Conservation (phyloP, 129 eudicot species). For the Chrysanthemum lavandulifolium region DNA sequence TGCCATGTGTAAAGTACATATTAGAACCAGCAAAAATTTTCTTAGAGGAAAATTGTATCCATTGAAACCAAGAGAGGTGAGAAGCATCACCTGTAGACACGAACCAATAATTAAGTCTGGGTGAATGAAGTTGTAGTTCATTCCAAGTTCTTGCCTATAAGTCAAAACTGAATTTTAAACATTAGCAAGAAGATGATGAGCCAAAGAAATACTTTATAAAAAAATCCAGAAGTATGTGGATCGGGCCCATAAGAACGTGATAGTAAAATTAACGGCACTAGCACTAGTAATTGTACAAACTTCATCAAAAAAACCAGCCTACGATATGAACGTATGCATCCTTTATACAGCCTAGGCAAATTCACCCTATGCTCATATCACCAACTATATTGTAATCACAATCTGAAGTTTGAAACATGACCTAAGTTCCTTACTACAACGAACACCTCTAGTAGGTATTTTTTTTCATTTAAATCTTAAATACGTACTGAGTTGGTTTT, state of each 20-base stretch:
- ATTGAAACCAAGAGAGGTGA: slow-evolving; percentile 11
- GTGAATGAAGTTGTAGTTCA: slow-evolving; percentile 89
- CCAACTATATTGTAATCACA: no score
- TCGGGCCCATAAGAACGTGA: slow-evolving; percentile 7
- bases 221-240: not conserved
- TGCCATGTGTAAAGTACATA: slow-evolving; percentile 34
- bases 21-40: slow-evolving; percentile 10
- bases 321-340: no score
- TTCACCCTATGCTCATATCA: no score
- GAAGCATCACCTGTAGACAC: slow-evolving; percentile 76
- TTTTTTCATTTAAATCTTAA: no score
- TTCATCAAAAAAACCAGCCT: not conserved
- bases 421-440: no score
- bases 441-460: no score
- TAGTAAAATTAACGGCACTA: slow-evolving; percentile 10
- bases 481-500: no score
- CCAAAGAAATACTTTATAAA: not conserved
- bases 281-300: slow-evolving; percentile 1
- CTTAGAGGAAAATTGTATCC: not conserved
- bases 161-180: slow-evolving; percentile 63
- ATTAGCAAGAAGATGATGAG: slow-evolving; percentile 22
- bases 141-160: slow-evolving; percentile 95
- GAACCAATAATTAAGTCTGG: slow-evolving; percentile 94
- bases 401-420: no score
- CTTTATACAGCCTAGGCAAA: no score